Conservation (phyloP, 306 rosid species). For the Citrullus amarus region DNA sequence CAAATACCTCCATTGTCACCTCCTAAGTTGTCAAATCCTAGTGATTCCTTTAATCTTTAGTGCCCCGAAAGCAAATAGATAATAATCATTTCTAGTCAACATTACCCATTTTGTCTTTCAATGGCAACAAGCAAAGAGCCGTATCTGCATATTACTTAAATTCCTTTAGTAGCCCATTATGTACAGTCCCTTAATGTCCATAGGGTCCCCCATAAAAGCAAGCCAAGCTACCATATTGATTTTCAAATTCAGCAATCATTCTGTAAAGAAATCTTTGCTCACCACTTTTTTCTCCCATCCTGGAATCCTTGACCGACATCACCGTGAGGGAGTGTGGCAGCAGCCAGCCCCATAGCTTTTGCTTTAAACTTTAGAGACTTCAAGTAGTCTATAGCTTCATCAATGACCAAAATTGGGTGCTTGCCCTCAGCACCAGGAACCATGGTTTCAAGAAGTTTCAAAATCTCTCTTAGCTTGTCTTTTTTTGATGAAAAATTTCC, state of each 20-base stretch:
- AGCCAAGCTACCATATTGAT: constrained; percentile 24
- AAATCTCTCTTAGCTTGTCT: constrained; percentile 53
- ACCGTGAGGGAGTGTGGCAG: constrained; percentile 7
- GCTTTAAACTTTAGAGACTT: constrained; percentile 62
- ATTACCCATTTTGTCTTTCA: constrained; percentile 20
- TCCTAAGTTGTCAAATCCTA: constrained; percentile 33
- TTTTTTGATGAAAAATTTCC: constrained; percentile 38
- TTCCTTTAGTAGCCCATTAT: constrained; percentile 40
- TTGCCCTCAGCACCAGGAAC: constrained; percentile 68
- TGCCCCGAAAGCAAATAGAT: constrained; percentile 29
- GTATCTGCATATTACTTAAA: constrained; percentile 14
- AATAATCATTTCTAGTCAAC: constrained; percentile 39
- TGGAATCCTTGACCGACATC: constrained; percentile 26
- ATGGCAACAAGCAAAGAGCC: constrained; percentile 27
- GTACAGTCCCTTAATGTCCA: constrained; percentile 20
- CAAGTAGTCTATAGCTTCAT: constrained; percentile 65
- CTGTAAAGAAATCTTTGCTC: constrained; percentile 17
- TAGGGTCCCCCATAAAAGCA: constrained; percentile 19
- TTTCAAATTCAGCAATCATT: constrained; percentile 30
- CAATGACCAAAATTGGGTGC: constrained; percentile 56
- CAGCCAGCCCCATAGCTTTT: constrained; percentile 32
- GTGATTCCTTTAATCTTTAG: constrained; percentile 28
- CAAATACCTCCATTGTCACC: constrained; percentile 52
- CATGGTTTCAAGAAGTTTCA: constrained; percentile 56
- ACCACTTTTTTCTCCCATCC: background rate